phyloP scores from a whole-genome alignment of 169 alveolate genomes.

The Blepharisma undulans region DNA sequence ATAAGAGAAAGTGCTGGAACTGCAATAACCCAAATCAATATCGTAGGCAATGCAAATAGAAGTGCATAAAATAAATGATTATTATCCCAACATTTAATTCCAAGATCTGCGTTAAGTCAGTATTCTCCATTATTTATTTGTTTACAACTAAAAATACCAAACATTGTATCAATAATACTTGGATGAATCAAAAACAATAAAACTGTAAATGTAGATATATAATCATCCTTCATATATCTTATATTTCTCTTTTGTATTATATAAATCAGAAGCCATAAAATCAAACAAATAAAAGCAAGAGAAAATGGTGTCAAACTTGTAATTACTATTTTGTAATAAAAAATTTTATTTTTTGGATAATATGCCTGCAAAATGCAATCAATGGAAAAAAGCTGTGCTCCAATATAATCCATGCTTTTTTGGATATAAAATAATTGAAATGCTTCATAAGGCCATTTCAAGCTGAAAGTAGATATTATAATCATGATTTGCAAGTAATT shows the following conservation, averaged over 20 bases:
- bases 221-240: not conserved
- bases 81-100: conserved; percentile 20
- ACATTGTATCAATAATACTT: not conserved
- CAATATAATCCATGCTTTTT: not conserved
- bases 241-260: not conserved
- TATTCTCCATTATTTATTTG: not conserved
- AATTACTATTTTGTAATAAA: not conserved
- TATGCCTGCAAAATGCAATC: not conserved
- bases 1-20: conserved; percentile 36
- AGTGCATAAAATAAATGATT: not conserved
- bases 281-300: not conserved
- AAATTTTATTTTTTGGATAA: not conserved
- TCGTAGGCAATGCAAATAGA: conserved; percentile 40
- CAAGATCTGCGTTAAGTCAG: conserved; percentile 2
- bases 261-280: conserved; percentile 32
- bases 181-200: conserved; percentile 28
- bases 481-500: not conserved
- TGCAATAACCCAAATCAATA: conserved; percentile 55
- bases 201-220: not conserved
- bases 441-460: conserved; percentile 1
- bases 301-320: not conserved
- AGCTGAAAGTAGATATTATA: not conserved
- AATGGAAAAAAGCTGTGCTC: not conserved
- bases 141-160: not conserved
- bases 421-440: not conserved